Base-by-base conservation (phyloP, 2,329 filamentous ascomycete genomes). In the Phoma sp. region DNA sequence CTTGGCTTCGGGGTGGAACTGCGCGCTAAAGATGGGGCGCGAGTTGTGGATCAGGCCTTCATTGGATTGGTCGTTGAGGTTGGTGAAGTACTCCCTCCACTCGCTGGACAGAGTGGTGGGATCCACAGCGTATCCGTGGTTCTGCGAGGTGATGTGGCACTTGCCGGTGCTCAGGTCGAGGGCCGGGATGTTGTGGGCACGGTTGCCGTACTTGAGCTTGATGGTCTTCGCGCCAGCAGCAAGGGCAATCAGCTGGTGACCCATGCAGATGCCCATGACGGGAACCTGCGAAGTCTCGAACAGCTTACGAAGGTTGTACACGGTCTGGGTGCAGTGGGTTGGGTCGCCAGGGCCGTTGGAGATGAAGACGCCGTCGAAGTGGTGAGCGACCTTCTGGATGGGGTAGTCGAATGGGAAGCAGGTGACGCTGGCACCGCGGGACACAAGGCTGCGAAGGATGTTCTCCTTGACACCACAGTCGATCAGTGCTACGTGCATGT, bases 401-500 rank as follows among this genome's bases (percentile, higher is more conserved):
- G 93, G 94, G 81, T 95, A 98, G 82, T 98, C 88, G 80, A 90
- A 97, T 56, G 95, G 95, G 83, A 99, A 96, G 70, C 92, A 91
- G 36, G 95, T 98, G 62, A 96, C 90, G 61, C 91, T 93, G 49
- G 93, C 91, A 58, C 95, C 95, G 62, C 95, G 92, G 78, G 85
- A 88, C 72, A 98, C 93, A 57, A 99, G 84, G 76, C 91, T 96
- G 72, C 95, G 92, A 57, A 99, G 88, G 70, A 99, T 99, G 82
- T 99, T 99, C 85, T 99, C 95, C 86, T 99, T 99, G 67, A 98
- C 95, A 82, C 95, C 95, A 73, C 95, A 99, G 80, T 99, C 95
- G 74, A 99, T 89, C 66, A 99, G 85, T 55, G 94, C 95, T 67
- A 99, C 87, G 80, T 99, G 95, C 76, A 91, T 88, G 71, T 89